These are phyloP conservation scores for Didymella lethalis DNA, from an alignment of 2,329 filamentous ascomycete species.

Conservation along the genomic window DNA sequence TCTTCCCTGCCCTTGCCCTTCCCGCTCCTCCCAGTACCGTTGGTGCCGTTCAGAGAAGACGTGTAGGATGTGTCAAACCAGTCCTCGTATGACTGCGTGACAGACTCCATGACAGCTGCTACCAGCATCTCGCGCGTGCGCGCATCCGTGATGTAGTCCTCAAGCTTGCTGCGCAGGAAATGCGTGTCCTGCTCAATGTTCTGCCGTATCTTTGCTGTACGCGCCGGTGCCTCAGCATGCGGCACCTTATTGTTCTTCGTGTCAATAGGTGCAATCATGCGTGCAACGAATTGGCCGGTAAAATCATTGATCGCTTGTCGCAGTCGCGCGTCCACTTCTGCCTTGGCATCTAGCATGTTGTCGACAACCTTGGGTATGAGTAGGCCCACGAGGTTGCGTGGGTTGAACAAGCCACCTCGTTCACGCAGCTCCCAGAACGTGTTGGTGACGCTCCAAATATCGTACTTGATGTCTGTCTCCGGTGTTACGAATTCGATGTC, in stretches of 20 bases:
- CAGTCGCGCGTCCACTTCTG: conserved; percentile 69
- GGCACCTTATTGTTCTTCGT: conserved; percentile 35
- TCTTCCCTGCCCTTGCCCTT: conserved; percentile 67
- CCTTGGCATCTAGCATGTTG: conserved; percentile 76
- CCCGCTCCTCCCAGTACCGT: conserved; percentile 25
- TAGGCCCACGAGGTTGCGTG: conserved; percentile 66
- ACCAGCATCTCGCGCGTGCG: conserved; percentile 72
- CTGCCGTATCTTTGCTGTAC: conserved; percentile 58
- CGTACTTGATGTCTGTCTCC: conserved; percentile 65
- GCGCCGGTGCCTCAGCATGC: conserved; percentile 37
- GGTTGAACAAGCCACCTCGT: conserved; percentile 71
- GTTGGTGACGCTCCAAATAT: conserved; percentile 70
- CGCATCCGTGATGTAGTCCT: conserved; percentile 70
- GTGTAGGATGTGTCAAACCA: conserved; percentile 65
- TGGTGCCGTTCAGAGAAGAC: conserved; percentile 32
- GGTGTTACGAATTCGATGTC: conserved; percentile 82
- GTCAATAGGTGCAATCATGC: conserved; percentile 62
- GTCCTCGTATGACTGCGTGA: conserved; percentile 68
- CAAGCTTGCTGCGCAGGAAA: conserved; percentile 63
- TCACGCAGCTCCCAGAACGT: conserved; percentile 74
- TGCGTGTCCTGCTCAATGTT: conserved; percentile 66
- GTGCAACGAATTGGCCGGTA: conserved; percentile 63
- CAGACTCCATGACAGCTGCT: conserved; percentile 69
- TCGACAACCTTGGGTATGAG: conserved; percentile 72
- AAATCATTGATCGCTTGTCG: conserved; percentile 72